These are phyloP conservation scores for Hypoxylon crocopeplum DNA, from an alignment of 495 filamentous ascomycete genomes.

Conservation along the genomic window DNA sequence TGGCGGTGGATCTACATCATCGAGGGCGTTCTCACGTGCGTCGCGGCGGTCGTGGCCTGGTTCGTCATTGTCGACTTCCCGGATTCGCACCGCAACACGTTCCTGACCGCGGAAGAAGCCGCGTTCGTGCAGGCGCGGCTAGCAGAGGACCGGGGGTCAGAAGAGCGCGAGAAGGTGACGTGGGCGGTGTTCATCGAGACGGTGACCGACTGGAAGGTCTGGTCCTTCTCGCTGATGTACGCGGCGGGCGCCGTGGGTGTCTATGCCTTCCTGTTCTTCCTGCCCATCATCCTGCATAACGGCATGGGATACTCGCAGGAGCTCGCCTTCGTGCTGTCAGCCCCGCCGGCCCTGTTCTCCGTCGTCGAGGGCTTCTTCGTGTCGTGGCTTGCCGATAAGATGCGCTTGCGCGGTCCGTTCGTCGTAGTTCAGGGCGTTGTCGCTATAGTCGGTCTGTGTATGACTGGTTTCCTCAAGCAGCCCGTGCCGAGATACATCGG, in stretches of 20 bases:
- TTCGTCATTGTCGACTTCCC: constrained; percentile 65
- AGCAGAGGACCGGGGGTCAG: constrained; percentile 61
- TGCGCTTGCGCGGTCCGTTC: constrained; percentile 60
- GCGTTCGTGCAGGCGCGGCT: constrained; percentile 61
- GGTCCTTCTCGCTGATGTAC: constrained; percentile 55
- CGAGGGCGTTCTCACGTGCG: constrained; percentile 49
- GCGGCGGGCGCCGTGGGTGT: constrained; percentile 51
- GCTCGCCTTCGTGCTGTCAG: constrained; percentile 59
- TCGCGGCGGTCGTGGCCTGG: constrained; percentile 47
- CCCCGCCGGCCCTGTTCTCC: constrained; percentile 77
- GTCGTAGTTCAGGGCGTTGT: constrained; percentile 59
- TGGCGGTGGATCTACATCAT: constrained; percentile 72
- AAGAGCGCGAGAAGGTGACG: constrained; percentile 46
- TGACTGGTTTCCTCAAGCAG: constrained; percentile 59
- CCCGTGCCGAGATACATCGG: constrained; percentile 62
- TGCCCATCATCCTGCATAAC: constrained; percentile 56
- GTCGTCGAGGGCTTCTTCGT: constrained; percentile 52
- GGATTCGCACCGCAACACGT: constrained; percentile 54
- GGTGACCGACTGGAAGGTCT: constrained; percentile 49
- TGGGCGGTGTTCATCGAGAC: constrained; percentile 39
- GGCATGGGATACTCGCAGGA: constrained; percentile 56
- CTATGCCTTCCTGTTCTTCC: constrained; percentile 60
- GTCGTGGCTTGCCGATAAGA: constrained; percentile 62
- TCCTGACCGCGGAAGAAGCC: constrained; percentile 55
- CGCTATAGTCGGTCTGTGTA: constrained; percentile 57